A percentile compares a stretch with the other conserved stretches of the same genome.
Evolutionary conservation across 192 early-diverging fungal species (phyloP).

Genomic region (Mortierella hygrophila): DNA sequence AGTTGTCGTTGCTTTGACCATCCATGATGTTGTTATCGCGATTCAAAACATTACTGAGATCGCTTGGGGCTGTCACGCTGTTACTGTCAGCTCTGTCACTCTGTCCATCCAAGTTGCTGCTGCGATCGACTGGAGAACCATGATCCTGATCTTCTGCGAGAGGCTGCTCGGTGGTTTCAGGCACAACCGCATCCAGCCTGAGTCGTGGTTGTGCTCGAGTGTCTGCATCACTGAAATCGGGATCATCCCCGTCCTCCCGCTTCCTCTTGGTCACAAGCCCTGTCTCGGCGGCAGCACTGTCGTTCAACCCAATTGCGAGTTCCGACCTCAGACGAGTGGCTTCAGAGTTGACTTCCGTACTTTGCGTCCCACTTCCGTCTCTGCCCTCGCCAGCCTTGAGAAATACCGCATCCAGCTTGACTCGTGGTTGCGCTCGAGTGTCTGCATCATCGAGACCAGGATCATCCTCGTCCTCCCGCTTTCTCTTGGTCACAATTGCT

Average conservation of each 20-base stretch:
- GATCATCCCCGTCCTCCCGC: neutral
- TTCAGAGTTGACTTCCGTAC: neutral
- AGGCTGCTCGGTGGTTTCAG: too few relatives aligned
- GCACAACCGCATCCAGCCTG: neutral
- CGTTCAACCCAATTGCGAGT: neutral
- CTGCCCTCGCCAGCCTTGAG: conserved; percentile 9
- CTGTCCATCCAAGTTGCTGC: too few relatives aligned
- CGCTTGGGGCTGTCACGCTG: too few relatives aligned
- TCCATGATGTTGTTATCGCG: too few relatives aligned
- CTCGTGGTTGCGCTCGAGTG: neutral
- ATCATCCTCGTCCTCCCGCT: neutral
- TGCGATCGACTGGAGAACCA: too few relatives aligned
- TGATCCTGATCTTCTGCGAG: too few relatives aligned
- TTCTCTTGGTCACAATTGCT: neutral
- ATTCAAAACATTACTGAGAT: too few relatives aligned
- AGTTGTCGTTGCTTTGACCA: too few relatives aligned
- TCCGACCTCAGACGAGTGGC: neutral
- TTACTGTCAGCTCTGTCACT: too few relatives aligned
- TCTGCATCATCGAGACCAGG: neutral
- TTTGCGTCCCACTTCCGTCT: neutral
- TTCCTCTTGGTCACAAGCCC: neutral
- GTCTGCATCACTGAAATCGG: neutral
- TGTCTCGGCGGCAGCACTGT: neutral
- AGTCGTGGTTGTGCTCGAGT: neutral
- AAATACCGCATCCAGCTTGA: neutral